A percentile compares a stretch with the other conserved stretches of the same genome.
phyloP scores from a whole-genome alignment of 805 yeast genomes.

The Brettanomyces custersianus region DNA sequence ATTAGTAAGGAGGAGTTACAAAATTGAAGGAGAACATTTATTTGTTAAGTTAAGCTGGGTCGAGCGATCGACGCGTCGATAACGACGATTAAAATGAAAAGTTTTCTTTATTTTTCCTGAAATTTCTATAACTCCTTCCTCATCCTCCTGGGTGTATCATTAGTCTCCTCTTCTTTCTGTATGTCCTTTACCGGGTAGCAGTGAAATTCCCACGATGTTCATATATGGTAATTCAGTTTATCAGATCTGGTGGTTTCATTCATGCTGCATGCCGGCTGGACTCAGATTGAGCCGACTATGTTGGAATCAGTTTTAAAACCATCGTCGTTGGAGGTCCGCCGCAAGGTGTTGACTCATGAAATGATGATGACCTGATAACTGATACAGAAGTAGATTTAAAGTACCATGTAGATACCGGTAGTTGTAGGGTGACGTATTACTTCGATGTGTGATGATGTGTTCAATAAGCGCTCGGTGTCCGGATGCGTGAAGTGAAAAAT shows the following conservation, averaged over 20 bases:
- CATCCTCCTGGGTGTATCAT: neutral
- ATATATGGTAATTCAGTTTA: neutral
- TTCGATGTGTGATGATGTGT: too few species aligned
- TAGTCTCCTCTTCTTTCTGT: slow-evolving; percentile 1
- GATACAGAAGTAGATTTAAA: slow-evolving; percentile 40
- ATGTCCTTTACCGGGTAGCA: slow-evolving; percentile 9
- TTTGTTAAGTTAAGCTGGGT: too few species aligned
- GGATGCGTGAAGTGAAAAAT: too few species aligned
- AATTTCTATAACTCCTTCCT: neutral
- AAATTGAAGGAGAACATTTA: too few species aligned
- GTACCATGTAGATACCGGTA: too few species aligned
- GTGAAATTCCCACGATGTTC: slow-evolving; percentile 3
- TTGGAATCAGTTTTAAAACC: slow-evolving; percentile 73
- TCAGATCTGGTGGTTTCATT: slow-evolving; percentile 3
- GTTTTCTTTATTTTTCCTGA: neutral
- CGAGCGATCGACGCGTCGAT: too few species aligned
- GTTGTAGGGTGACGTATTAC: too few species aligned
- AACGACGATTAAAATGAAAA: too few species aligned
- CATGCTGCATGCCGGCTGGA: slow-evolving; percentile 20
- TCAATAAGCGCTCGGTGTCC: too few species aligned
- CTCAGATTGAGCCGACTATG: slow-evolving; percentile 20
- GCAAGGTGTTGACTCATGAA: slow-evolving; percentile 68
- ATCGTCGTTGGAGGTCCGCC: slow-evolving; percentile 96
- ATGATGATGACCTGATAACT: slow-evolving; percentile 91
- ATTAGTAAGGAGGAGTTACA: too few species aligned